Evolutionary conservation across 1,139 yeast species (phyloP).

Genomic region (Nadsonia starkeyi-henricii): DNA sequence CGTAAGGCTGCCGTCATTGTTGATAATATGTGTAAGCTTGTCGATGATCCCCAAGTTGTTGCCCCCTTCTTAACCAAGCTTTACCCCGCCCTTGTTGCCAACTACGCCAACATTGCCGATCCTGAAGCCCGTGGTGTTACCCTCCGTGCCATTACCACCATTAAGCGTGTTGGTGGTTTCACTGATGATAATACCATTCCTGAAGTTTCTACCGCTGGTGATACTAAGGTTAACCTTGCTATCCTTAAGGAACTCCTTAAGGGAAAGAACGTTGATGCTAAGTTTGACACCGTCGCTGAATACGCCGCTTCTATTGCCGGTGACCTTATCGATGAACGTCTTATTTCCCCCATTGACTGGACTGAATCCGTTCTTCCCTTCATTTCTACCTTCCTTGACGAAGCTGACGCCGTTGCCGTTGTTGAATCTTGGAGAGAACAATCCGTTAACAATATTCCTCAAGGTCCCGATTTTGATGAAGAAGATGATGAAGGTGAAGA

Average conservation of each 20-base stretch:
- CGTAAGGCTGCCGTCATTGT: conserved; percentile 99
- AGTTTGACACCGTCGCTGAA: conserved; percentile 57
- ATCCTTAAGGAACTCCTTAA: conserved; percentile 65
- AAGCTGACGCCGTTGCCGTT: conserved; percentile 77
- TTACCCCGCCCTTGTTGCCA: conserved; percentile 90
- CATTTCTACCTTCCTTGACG: conserved; percentile 91
- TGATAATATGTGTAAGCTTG: conserved; percentile 99
- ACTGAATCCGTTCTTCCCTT: conserved; percentile 76
- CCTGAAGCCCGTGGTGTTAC: conserved; percentile 99
- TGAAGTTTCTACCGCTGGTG: conserved; percentile 98
- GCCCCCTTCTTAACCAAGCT: conserved; percentile 96
- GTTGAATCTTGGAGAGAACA: conserved; percentile 91
- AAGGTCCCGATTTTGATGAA: conserved; percentile 89
- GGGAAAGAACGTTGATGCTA: conserved; percentile 49
- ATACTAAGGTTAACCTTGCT: conserved; percentile 68
- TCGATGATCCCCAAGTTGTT: conserved; percentile 98
- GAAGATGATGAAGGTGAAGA: conserved; percentile 99
- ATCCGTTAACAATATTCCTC: conserved; percentile 96
- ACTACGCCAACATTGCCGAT: conserved; percentile 94
- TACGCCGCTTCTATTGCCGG: conserved; percentile 96
- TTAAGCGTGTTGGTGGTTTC: conserved; percentile 97
- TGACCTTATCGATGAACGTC: conserved; percentile 97
- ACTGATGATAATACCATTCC: conserved; percentile 81
- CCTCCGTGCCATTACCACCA: conserved; percentile 89
- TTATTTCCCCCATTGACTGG: conserved; percentile 89